Conservation (phyloP, 305 asterid species). For the Rubia occidens region DNA sequence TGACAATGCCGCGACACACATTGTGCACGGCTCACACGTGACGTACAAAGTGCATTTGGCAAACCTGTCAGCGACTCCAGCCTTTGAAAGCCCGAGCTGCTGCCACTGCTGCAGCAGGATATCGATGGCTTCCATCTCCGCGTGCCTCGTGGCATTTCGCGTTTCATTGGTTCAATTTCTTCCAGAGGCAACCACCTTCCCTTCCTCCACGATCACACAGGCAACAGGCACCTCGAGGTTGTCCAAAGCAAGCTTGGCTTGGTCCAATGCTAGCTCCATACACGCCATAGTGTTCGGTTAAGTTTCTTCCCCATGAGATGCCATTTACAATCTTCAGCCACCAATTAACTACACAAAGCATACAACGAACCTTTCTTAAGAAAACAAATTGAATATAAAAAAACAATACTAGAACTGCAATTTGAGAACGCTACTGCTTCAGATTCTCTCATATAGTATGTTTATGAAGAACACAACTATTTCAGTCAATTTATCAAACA, state of each 20-base stretch:
- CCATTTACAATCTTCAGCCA: too few relatives aligned
- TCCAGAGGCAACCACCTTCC: slow-evolving; percentile 60
- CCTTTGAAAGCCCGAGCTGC: slow-evolving; percentile 30
- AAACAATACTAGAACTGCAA: too few relatives aligned
- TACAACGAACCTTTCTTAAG: too few relatives aligned
- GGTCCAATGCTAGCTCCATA: slow-evolving; percentile 18
- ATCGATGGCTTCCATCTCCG: slow-evolving; percentile 63
- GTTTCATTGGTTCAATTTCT: slow-evolving; percentile 72
- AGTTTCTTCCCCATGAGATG: too few relatives aligned
- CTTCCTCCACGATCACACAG: slow-evolving; percentile 58
- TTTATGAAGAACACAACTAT: too few relatives aligned
- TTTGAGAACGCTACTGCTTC: too few relatives aligned
- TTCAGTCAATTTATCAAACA: too few relatives aligned
- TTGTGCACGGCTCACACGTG: slow-evolving; percentile 92
- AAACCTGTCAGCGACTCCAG: slow-evolving; percentile 45
- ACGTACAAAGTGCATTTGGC: slow-evolving; percentile 68
- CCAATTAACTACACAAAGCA: too few relatives aligned
- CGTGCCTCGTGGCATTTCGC: slow-evolving; percentile 51
- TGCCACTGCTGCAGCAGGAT: slow-evolving; percentile 61
- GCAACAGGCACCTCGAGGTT: slow-evolving; percentile 81
- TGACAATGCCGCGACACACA: slow-evolving; percentile 85
- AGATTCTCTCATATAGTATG: too few relatives aligned
- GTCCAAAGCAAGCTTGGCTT: slow-evolving; percentile 64
- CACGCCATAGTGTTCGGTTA: too few relatives aligned
- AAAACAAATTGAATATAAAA: too few relatives aligned